Base-by-base conservation (phyloP, 1,284 basidiomycete species). In the Kwoniella shivajii region DNA sequence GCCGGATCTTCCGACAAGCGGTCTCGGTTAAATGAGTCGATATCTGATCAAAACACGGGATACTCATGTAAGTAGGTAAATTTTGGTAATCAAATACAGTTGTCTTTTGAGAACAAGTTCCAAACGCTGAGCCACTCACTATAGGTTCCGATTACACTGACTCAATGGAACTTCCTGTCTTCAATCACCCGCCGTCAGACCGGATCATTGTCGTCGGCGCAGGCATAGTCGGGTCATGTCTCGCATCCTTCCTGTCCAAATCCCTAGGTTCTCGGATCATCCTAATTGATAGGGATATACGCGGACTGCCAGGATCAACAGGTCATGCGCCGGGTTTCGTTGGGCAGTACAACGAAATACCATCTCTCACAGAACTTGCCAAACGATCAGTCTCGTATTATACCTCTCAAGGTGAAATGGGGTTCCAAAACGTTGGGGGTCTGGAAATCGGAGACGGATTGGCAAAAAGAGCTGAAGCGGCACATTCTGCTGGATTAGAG, bases 231-330 rank as follows among this genome's bases (percentile, higher is more conserved):
- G 69, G 77, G 18, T 59, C 75, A 7, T 64, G 67, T 29, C 57
- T 75, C 14, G 78, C 82, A 39, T 76, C 82, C 48, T 64, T 64
- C 1, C 46, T 67, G 4, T 79, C 78, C 24, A 3, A 26, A n/a
- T 18, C 36, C 9, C 27, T 46, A 5, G 43, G 43, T 14, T 37
- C 31, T 0, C 74, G 79, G 56, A 80, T 77, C 11, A 74, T 81
- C 1, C 76, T 78, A 27, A 80, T 84, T 54, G 83, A 69, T 52
- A 61, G 64, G 11, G 52, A 64, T 51, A 45, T 67, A 0, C 43
- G 39, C 22, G 60, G 57, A n/a, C 52, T 65, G 1, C 63, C 58
- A 0, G 68, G 68, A 2, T 63, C 66, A 14, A 69, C 68, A 4
- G 68, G 66, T 11, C 68, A 68, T 33, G 68, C 68, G 13, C 68